Percentiles rank a stretch among this genome's conserved stretches.
These are phyloP conservation scores for Venturia asperata DNA, from an alignment of 2,329 filamentous ascomycete genomes.

Conservation along the genomic window DNA sequence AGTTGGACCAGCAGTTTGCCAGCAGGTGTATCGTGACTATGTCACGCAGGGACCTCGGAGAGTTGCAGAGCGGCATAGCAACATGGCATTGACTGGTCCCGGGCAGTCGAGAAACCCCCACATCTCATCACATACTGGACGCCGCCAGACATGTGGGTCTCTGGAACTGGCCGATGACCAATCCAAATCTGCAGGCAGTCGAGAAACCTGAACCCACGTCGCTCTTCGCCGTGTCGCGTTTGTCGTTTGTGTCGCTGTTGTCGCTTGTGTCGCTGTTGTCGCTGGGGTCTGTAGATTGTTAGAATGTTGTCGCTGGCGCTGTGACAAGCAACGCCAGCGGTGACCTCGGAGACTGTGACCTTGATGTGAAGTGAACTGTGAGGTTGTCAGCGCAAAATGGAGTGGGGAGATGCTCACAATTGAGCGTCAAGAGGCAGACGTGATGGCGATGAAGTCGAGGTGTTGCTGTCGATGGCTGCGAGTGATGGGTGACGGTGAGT, in stretches of 20 bases:
- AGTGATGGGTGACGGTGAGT: background rate
- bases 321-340: slow-evolving; percentile 7
- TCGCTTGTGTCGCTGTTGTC: background rate
- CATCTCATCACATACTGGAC: slow-evolving; percentile 9
- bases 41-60: slow-evolving; percentile 3
- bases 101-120: slow-evolving; percentile 7
- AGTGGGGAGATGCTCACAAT: background rate
- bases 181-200: background rate
- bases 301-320: slow-evolving; percentile 4
- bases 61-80: background rate
- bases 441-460: background rate
- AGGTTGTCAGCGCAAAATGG: background rate
- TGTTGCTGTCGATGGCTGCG: background rate
- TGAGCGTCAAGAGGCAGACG: background rate
- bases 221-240: too few relatives aligned
- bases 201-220: background rate
- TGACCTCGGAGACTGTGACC: slow-evolving; percentile 10
- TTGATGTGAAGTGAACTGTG: slow-evolving; percentile 4
- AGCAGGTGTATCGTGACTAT: background rate
- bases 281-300: background rate
- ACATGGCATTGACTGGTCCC: slow-evolving; percentile 1
- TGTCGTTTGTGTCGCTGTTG: background rate
- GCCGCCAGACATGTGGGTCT: background rate
- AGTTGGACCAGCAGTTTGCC: background rate
- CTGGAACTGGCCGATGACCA: background rate